Percentiles rank a stretch among this genome's conserved stretches.
These are phyloP conservation scores for Agaricus blazei DNA, from an alignment of 768 basidiomycete genomes.

Conservation along the genomic window DNA sequence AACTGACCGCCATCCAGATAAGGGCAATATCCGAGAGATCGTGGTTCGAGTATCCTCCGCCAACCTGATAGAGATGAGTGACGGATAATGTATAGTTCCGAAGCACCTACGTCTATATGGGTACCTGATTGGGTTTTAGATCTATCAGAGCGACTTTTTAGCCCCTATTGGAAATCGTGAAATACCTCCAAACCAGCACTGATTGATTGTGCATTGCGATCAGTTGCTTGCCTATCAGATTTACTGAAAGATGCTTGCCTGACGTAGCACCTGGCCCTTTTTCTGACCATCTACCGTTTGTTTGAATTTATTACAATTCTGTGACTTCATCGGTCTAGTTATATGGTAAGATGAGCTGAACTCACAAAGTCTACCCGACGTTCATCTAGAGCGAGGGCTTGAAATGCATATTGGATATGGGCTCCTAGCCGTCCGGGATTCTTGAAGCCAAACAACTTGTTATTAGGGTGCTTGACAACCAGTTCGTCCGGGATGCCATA, in stretches of 20 bases:
- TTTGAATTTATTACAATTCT: constrained; percentile 62
- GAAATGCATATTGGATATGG: constrained; percentile 62
- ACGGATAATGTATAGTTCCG: not conserved
- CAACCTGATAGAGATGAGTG: constrained; percentile 38
- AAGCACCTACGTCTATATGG: constrained; percentile 37
- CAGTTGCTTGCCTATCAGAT: not conserved
- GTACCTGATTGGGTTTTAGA: constrained; percentile 18
- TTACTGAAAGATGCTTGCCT: constrained; percentile 32
- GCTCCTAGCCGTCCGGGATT: constrained; percentile 48
- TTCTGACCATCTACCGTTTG: constrained; percentile 46
- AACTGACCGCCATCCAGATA: constrained; percentile 57
- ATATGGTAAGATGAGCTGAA: not conserved
- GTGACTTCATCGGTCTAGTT: not conserved
- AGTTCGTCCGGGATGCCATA: constrained; percentile 68
- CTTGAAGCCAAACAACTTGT: constrained; percentile 60
- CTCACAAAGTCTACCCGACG: constrained; percentile 64
- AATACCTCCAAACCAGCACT: constrained; percentile 72
- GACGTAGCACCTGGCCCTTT: constrained; percentile 57
- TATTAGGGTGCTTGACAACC: constrained; percentile 35
- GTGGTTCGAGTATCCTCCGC: constrained; percentile 64
- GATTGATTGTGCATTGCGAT: not conserved
- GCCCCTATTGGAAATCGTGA: not conserved
- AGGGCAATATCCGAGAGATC: constrained; percentile 64
- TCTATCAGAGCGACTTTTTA: constrained; percentile 6
- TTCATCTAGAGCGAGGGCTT: constrained; percentile 68